Base-by-base conservation (phyloP, 2,329 filamentous ascomycete genomes). In the Microsporum ferrugineum region DNA sequence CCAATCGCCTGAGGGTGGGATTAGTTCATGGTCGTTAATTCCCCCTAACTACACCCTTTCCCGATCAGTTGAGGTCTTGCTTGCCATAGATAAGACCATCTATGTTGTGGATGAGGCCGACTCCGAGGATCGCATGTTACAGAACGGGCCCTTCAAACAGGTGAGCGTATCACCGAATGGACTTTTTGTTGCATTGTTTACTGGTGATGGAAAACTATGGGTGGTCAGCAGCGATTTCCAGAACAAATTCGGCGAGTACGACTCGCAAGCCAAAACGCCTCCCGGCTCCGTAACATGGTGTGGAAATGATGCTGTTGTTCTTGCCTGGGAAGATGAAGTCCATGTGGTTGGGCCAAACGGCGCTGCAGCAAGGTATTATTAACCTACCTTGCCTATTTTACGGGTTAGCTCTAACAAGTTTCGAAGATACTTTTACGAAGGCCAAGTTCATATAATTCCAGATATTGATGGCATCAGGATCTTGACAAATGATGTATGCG, bases 321-420 rank as follows among this genome's bases (percentile, higher is more conserved):
- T 99, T 68, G 91, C 91, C 0, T 99, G 94, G 94, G 94, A 97
- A 70, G 94, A 99, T 70, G 94, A 99, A 73, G 87, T 99, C 2
- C 94, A 96, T 70, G 81, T 99, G 33, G 88, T 99, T 63, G 94
- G 92, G 0, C 90, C 91, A 0, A 88, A 86, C 41, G 89, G 89
- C 49, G 83, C 88, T 7, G 85, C 88, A 3, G 84, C 82, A 34
- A 85, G 82, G 73, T 82, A 72, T 65, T 71, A 62, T 57, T 36
- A 12, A 4, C 38, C 14, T 51, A 1, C 14, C 45, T 3, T 29
- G 23, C 29, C 2, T 3, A 23, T 27, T 34, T 23, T 36, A 12
- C 31, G 5, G n/a, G 14, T 2, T n/a, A 17, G n/a, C 3, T 36
- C 31, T 36, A 17, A 55, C 31, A 3, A 33, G 5, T 59, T 47